Evolutionary conservation across 208 protist species (phyloP).

Genomic region (Trypanosoma avium): DNA sequence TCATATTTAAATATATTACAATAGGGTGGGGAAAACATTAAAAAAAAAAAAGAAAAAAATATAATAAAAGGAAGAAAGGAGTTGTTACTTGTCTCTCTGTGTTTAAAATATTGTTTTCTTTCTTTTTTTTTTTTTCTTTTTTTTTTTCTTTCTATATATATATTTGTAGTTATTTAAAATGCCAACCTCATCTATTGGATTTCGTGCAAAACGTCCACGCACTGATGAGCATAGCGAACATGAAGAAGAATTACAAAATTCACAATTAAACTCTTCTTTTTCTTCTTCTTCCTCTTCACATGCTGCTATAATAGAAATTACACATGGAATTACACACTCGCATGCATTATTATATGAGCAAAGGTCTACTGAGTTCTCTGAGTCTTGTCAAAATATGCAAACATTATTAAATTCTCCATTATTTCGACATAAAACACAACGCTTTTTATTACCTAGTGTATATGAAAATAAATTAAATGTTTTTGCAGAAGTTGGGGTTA

Average conservation of each 20-base stretch:
- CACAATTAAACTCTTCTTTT: not conserved
- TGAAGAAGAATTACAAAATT: conserved; percentile 12
- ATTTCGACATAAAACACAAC: conserved; percentile 15
- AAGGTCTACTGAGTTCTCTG: not conserved
- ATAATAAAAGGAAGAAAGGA: not conserved
- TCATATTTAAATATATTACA: not conserved
- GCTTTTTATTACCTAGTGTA: conserved; percentile 1
- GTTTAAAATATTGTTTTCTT: no score
- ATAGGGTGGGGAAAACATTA: not conserved
- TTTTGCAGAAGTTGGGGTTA: conserved; percentile 43
- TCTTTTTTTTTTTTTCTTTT: not conserved
- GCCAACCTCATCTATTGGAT: conserved; percentile 1
- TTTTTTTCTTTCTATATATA: not conserved
- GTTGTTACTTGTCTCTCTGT: not conserved
- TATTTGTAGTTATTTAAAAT: not conserved
- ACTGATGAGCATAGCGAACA: no score
- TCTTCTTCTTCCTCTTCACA: conserved; percentile 4
- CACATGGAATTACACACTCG: conserved; percentile 21
- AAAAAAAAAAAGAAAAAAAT: conserved; percentile 9
- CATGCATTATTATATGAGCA: conserved; percentile 12
- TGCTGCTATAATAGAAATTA: conserved; percentile 32
- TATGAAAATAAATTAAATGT: conserved; percentile 14
- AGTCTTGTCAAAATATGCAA: conserved; percentile 3
- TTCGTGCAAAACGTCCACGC: conserved; percentile 34
- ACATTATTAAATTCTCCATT: conserved; percentile 12